Base-by-base conservation (phyloP, 257 asterid genomes). In the Solanum microdontum region DNA sequence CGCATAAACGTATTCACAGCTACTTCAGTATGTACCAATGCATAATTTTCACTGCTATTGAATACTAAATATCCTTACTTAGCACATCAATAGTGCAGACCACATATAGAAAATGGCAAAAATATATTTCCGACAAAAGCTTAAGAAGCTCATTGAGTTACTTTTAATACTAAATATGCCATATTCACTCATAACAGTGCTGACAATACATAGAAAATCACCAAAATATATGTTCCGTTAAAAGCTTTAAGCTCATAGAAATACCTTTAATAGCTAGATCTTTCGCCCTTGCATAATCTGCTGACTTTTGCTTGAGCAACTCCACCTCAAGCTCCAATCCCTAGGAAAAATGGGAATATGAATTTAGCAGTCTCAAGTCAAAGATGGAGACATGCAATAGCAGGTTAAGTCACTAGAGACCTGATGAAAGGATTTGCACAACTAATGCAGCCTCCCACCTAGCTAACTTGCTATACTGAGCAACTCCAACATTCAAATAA, bases 241-340 rank as follows among this genome's bases (percentile, higher is more conserved):
- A 85, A 85, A 85, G 40, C 83, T 43, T 36, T 32, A n/a, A 73
- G 72, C 40, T 23, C 13, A 66, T 48, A 15, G 74, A 87, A 39
- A 4, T 92, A 96, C 99, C 99, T 91, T 88, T 93, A 88, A 97
- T 90, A 60, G 97, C 96, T 39, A 87, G 91, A 86, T 93, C 93
- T 93, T 97, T 97, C 87, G 99, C 96, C 73, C 89, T 90, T 83
- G 97, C 98, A 93, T 97, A 97, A 39, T 94, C 96, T 6, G 92
- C 87, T 68, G 98, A 94, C 48, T 87, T 91, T 90, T 90, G 89
- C 92, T 94, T 96, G 91, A 97, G 90, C 88, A 88, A 68, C 89
- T 92, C 95, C 83, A 92, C 94, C 76, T 94, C 98, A 89, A 97
- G 96, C 86, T 97, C 99, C 89, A 2, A n/a, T 82, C 94, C 94